These are phyloP conservation scores for Climacium dendroides DNA, from an alignment of 225 moss, liverwort and hornwort species.

Conservation along the genomic window DNA sequence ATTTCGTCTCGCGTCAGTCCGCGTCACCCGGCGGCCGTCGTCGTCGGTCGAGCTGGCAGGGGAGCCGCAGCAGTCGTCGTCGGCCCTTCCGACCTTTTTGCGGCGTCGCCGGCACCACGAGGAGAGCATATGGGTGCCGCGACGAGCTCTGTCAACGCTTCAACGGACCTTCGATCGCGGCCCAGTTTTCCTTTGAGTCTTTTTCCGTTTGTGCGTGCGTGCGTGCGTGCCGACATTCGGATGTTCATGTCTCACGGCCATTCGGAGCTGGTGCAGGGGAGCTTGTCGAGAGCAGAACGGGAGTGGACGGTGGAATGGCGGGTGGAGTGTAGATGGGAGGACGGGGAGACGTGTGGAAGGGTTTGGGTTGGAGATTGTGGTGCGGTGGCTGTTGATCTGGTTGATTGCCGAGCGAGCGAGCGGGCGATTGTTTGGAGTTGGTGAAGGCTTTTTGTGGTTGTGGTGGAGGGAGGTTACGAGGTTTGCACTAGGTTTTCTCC, in stretches of 20 bases:
- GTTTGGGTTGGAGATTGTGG: slow-evolving; percentile 8
- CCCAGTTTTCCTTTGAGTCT: neutral
- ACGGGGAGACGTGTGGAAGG: slow-evolving; percentile 5
- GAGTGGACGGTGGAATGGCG: neutral
- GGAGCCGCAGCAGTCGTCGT: neutral
- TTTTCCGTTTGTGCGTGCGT: slow-evolving; percentile 3
- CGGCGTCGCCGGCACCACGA: slow-evolving; percentile 39
- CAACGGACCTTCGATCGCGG: slow-evolving; percentile 24
- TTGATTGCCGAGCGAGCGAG: neutral
- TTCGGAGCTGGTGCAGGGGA: neutral
- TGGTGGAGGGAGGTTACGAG: neutral
- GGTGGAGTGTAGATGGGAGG: slow-evolving; percentile 18
- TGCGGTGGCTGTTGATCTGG: neutral
- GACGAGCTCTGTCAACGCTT: slow-evolving; percentile 24
- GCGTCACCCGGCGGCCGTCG: neutral
- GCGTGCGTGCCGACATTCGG: slow-evolving; percentile 15
- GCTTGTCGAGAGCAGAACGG: neutral
- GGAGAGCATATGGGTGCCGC: neutral
- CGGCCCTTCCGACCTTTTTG: slow-evolving; percentile 12
- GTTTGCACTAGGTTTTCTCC: neutral
- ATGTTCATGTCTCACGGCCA: neutral
- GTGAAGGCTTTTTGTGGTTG: neutral
- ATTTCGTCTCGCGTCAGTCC: neutral
- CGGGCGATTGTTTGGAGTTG: neutral
- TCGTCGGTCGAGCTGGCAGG: neutral